Base-by-base conservation (phyloP, 2,329 filamentous ascomycete genomes). In the Domatiomyces globalis region DNA sequence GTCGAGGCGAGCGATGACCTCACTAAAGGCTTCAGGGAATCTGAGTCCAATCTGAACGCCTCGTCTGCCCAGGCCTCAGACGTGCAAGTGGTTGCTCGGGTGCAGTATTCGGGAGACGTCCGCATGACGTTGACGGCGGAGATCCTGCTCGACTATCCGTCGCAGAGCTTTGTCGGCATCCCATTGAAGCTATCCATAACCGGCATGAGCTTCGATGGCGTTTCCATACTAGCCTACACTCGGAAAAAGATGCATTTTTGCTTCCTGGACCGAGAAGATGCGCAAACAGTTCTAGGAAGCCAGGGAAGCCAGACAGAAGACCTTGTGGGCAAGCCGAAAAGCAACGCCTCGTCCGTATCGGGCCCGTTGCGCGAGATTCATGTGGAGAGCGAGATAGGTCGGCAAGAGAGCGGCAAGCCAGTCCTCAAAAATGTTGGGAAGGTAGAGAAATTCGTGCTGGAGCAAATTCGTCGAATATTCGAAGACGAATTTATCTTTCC, bases 401-500 rank as follows among this genome's bases (percentile, higher is more conserved):
- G 92, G 66, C 81, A 88, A 58, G 88, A 94, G 62, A 83, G 85
- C 54, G 87, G 87, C 22, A 95, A 92, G 70, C 90, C 95, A 71
- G 92, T 90, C 46, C 71, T 98, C 54, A 96, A 95, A 75, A 98
- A 98, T 66, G 90, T 98, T 48, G 90, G 92, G 53, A 98, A 98
- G 74, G 92, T 98, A 52, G 92, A 98, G 72, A 85, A 87, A 62
- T 98, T 98, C 66, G 87, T 98, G 51, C 75, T 98, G 54, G 90
- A 96, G 66, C 90, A 96, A 69, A 92, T 98, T 56, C 81, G 90
- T 65, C 80, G 88, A 63, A 96, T 98, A 61, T 96, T 98, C 63
- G 92, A 98, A 69, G 92, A 96, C 65, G 92, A 98, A 67, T 92
- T 96, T 70, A 89, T 96, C 56, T 96, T 94, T 70, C 92, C 92